These are phyloP conservation scores for Cyberlindnera suaveolens DNA, from an alignment of 805 yeast genomes.

Conservation along the genomic window DNA sequence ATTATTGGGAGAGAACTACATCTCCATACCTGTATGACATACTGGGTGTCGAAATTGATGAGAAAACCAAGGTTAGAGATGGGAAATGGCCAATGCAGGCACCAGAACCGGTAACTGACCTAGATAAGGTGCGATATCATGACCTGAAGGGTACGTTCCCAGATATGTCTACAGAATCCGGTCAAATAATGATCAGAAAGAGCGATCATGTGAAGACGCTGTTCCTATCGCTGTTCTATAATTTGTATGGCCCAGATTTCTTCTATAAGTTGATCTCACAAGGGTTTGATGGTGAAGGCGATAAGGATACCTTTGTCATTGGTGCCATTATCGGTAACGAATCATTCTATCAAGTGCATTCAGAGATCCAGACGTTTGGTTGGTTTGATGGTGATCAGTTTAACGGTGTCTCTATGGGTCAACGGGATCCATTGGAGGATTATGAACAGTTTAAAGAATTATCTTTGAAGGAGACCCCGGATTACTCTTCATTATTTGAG, in stretches of 20 bases:
- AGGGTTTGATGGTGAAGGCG: constrained; percentile 76
- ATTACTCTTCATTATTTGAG: constrained; percentile 10
- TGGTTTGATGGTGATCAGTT: constrained; percentile 32
- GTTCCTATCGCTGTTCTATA: constrained; percentile 56
- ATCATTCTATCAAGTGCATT: constrained; percentile 42
- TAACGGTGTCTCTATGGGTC: constrained; percentile 75
- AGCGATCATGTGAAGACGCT: constrained; percentile 51
- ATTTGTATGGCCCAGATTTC: constrained; percentile 57
- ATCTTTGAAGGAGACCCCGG: constrained; percentile 1
- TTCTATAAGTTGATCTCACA: constrained; percentile 66
- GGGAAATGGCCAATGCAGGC: constrained; percentile 17
- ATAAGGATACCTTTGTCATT: constrained; percentile 68
- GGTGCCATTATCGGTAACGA: constrained; percentile 40
- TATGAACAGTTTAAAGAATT: constrained; percentile 21
- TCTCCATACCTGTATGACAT: constrained; percentile 55
- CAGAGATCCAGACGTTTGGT: constrained; percentile 22
- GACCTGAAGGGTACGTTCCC: constrained; percentile 60
- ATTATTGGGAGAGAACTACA: constrained; percentile 67
- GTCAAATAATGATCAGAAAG: constrained; percentile 60
- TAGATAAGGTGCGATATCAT: constrained; percentile 41
- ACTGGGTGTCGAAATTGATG: constrained; percentile 33
- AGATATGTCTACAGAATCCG: constrained; percentile 65
- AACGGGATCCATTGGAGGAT: constrained; percentile 64
- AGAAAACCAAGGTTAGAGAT: constrained; percentile 14
- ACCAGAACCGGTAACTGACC: constrained; percentile 8